These are phyloP conservation scores for Xylariaceae sp. DNA, from an alignment of 2,329 filamentous ascomycete genomes.

Conservation along the genomic window DNA sequence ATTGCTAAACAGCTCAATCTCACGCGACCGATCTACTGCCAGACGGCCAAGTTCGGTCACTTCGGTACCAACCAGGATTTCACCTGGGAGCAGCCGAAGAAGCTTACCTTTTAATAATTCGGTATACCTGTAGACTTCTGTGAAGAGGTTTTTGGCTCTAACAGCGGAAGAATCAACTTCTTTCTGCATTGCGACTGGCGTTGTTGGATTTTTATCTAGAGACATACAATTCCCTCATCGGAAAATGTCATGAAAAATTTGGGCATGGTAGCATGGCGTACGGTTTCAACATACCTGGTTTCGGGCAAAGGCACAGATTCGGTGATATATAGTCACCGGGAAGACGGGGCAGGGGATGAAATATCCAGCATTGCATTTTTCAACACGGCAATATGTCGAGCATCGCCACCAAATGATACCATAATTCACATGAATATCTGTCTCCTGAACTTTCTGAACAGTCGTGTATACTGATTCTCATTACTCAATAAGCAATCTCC, in stretches of 20 bases:
- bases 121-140: constrained; percentile 31
- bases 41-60: constrained; percentile 99
- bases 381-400: constrained; percentile 20
- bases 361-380: constrained; percentile 26
- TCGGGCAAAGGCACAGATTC: constrained; percentile 21
- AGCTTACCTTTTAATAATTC: constrained; percentile 78
- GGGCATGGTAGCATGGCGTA: constrained; percentile 43
- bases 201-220: constrained; percentile 38
- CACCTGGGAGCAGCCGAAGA: constrained; percentile 98
- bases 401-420: neutral
- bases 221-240: constrained; percentile 43
- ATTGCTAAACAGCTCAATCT: constrained; percentile 98
- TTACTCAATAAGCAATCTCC: too few relatives aligned
- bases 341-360: constrained; percentile 18
- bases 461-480: neutral
- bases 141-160: constrained; percentile 32
- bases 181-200: constrained; percentile 44
- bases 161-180: constrained; percentile 44
- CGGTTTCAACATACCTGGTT: constrained; percentile 43
- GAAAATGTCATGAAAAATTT: constrained; percentile 39
- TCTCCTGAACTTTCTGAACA: neutral
- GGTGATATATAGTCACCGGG: constrained; percentile 19
- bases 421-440: neutral
- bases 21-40: constrained; percentile 93
- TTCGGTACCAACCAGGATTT: constrained; percentile 97